Base-by-base conservation (phyloP, 495 filamentous ascomycete genomes). In the Filosporella fistucella region DNA sequence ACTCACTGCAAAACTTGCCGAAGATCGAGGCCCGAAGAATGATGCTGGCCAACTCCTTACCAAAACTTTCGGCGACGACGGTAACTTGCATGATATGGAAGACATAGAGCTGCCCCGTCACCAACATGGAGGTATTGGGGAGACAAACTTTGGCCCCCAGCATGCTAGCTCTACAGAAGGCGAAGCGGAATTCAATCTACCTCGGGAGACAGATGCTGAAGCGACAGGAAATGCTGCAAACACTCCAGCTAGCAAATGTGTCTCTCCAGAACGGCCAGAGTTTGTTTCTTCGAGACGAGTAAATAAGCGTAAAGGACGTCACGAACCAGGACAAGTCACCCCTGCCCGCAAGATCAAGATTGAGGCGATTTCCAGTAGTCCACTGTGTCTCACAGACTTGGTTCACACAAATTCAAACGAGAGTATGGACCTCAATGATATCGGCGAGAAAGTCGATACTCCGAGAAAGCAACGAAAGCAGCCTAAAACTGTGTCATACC, bases 401-500 rank as follows among this genome's bases (percentile, higher is more conserved):
- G n/a, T n/a, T 47, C 46, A 49, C 14, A 46, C 50, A 13, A 51
- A 61, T 17, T 60, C 64, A 4, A 55, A 76, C 44, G 68, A 77
- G 52, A 89, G 84, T 44, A 74, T 89, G 25, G 88, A 93, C 62
- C 70, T 91, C 10, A 87, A 93, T 63, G 80, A 84, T 42, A 75
- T 85, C 39, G 80, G 78, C 18, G 62, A 67, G 38, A 70, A 63
- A 45, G 69, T 86, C 23, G 68, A 69, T 11, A 91, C 88, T 1
- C 88, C 88, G 10, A 75, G 69, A 51, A 85, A 81, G 51, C 59
- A 52, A 26, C 35, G 35, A 20, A 38, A 21, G 35, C 37, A 14
- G 23, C 14, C 44, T 9, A 59, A 30, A 9, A 16, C 24, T 10
- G 4, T 16, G 24, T 29, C 22, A 14, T 28, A 9, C 17, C 45